These are phyloP conservation scores for Posidonia australis DNA, from an alignment of 106 monocot species.

Conservation along the genomic window DNA sequence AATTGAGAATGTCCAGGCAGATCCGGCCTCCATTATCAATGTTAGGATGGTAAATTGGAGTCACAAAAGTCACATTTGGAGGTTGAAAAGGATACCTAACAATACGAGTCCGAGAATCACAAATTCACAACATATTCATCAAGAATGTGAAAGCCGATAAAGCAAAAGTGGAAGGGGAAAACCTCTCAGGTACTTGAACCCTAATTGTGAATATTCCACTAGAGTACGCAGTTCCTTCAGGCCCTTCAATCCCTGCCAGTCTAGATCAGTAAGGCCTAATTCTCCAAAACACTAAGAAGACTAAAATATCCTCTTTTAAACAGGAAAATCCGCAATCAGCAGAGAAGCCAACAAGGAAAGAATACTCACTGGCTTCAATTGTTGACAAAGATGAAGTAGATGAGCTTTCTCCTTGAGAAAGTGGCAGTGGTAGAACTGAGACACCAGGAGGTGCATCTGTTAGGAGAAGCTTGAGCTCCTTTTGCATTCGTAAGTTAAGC, in stretches of 20 bases:
- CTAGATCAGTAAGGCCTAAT: background rate
- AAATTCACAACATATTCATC: background rate
- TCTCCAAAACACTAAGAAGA: too few species aligned
- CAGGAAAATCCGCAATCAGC: background rate
- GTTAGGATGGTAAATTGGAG: conserved; percentile 96
- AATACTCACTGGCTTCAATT: conserved; percentile 66
- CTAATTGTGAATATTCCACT: conserved; percentile 60
- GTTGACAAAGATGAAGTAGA: conserved; percentile 36
- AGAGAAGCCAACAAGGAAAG: background rate
- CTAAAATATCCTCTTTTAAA: too few species aligned
- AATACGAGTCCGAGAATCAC: too few species aligned
- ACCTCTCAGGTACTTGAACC: conserved; percentile 93
- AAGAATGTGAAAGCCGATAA: conserved; percentile 1
- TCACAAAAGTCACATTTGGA: conserved; percentile 76
- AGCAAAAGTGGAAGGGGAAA: background rate
- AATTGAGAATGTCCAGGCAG: conserved; percentile 95
- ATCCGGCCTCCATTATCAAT: conserved; percentile 94
- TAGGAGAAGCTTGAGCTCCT: conserved; percentile 71
- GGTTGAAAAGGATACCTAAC: conserved; percentile 50
- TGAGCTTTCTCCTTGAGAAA: conserved; percentile 20
- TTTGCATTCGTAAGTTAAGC: conserved; percentile 85
- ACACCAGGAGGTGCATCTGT: conserved; percentile 81
- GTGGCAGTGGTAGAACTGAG: conserved; percentile 34
- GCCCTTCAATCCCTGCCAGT: conserved; percentile 60
- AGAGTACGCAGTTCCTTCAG: conserved; percentile 69